Conservation (phyloP, 768 basidiomycete species). For the Podaxis sp. region DNA sequence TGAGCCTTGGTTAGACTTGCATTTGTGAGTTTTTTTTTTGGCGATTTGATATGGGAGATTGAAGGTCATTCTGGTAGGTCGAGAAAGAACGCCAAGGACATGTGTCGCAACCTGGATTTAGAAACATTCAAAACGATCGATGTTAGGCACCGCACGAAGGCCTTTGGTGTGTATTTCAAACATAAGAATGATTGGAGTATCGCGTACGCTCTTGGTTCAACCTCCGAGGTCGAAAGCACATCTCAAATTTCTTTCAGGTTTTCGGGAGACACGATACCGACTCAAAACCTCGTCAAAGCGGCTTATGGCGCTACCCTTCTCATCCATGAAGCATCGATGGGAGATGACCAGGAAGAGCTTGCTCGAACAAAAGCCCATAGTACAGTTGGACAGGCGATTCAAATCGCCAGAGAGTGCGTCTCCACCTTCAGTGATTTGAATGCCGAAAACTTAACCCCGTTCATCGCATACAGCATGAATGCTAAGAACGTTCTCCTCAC, state of each 20-base stretch:
- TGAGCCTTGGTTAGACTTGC: slow-evolving; percentile 46
- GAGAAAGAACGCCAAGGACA: slow-evolving; percentile 33
- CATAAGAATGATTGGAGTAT: slow-evolving; percentile 77
- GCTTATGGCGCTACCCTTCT: slow-evolving; percentile 74
- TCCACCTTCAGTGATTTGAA: slow-evolving; percentile 7
- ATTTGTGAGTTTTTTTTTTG: slow-evolving; percentile 28
- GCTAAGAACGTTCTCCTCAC: slow-evolving; percentile 87
- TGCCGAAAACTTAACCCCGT: not conserved
- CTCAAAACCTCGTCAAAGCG: slow-evolving; percentile 59
- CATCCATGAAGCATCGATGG: slow-evolving; percentile 95
- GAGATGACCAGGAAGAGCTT: slow-evolving; percentile 75
- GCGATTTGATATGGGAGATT: not conserved
- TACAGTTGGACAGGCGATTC: slow-evolving; percentile 87
- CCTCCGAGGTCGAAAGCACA: slow-evolving; percentile 33
- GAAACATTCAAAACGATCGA: slow-evolving; percentile 64
- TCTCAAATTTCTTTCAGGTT: slow-evolving; percentile 49
- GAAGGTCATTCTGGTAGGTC: slow-evolving; percentile 37
- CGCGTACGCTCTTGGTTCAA: slow-evolving; percentile 53
- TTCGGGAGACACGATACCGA: slow-evolving; percentile 89
- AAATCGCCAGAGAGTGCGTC: slow-evolving; percentile 66
- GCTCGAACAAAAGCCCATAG: slow-evolving; percentile 82
- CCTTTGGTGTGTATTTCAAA: slow-evolving; percentile 69
- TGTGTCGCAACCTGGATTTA: slow-evolving; percentile 58
- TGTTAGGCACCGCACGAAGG: slow-evolving; percentile 70
- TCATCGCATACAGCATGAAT: slow-evolving; percentile 60